These are phyloP conservation scores for Fusarium tjaetaba DNA, from an alignment of 2,329 filamentous ascomycete genomes.

Conservation along the genomic window DNA sequence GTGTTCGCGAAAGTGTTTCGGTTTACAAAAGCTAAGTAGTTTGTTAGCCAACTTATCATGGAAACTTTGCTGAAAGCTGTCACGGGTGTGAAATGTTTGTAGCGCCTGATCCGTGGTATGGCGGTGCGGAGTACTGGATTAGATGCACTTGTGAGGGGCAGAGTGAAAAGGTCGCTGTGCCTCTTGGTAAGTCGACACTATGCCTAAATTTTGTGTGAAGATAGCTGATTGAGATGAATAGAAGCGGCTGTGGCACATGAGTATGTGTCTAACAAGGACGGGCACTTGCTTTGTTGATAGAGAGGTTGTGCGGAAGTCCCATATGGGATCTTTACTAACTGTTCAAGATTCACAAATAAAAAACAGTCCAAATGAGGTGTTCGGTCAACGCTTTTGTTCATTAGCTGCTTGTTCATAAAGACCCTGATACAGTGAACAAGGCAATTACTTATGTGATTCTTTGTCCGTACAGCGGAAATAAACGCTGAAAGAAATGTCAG, in stretches of 20 bases:
- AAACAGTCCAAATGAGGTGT: too few relatives aligned
- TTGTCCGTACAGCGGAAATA: too few relatives aligned
- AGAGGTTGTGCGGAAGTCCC: accelerated
- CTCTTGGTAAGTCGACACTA: neutral
- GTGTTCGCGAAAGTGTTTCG: accelerated
- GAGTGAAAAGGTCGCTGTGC: neutral
- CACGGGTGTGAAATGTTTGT: neutral
- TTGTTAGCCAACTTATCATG: neutral
- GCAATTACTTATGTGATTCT: too few relatives aligned
- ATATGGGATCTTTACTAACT: too few relatives aligned
- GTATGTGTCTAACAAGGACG: conserved; percentile 7
- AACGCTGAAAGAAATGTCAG: too few relatives aligned
- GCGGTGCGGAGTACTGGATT: neutral
- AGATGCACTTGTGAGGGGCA: neutral
- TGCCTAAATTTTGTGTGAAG: accelerated
- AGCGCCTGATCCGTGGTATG: conserved; percentile 4
- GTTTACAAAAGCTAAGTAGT: accelerated
- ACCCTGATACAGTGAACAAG: too few relatives aligned
- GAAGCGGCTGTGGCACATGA: neutral
- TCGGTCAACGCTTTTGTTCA: too few relatives aligned
- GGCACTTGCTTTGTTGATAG: neutral
- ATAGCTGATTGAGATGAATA: accelerated
- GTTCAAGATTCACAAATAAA: too few relatives aligned
- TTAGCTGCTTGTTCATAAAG: too few relatives aligned
- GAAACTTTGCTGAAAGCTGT: neutral